Percentiles rank a stretch among this genome's conserved stretches.
These are phyloP conservation scores for Phaeophleospora eucalypticola DNA, from an alignment of 2,329 filamentous ascomycete genomes.

Conservation along the genomic window DNA sequence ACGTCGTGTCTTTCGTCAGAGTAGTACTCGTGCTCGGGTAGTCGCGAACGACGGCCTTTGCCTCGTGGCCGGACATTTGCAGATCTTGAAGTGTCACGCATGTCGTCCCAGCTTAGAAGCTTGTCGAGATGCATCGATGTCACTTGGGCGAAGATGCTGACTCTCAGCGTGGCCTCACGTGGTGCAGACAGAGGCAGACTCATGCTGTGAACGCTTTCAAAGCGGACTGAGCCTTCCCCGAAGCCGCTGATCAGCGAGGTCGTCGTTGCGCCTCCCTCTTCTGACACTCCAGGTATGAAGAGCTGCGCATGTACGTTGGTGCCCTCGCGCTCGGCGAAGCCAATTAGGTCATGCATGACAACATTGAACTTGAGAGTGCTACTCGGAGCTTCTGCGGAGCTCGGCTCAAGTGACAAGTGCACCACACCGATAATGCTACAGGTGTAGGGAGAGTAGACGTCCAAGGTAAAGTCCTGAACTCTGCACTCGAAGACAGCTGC, in stretches of 20 bases:
- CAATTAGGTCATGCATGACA: slow-evolving; percentile 92
- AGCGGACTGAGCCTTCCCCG: slow-evolving; percentile 85
- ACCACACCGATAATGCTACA: slow-evolving; percentile 86
- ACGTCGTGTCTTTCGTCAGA: slow-evolving; percentile 92
- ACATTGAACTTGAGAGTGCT: slow-evolving; percentile 97
- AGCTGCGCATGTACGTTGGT: slow-evolving; percentile 94
- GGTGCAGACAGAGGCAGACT: slow-evolving; percentile 78
- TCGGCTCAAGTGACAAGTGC: slow-evolving; percentile 86
- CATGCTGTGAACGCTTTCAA: slow-evolving; percentile 98
- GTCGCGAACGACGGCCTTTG: slow-evolving; percentile 57
- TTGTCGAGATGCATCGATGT: slow-evolving; percentile 95
- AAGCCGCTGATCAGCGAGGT: slow-evolving; percentile 93
- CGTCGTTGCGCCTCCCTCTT: slow-evolving; percentile 84
- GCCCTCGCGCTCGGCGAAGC: slow-evolving; percentile 92
- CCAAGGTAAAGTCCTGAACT: slow-evolving; percentile 88
- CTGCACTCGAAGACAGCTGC: slow-evolving; percentile 90
- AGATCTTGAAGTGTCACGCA: slow-evolving; percentile 68
- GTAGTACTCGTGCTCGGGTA: slow-evolving; percentile 89
- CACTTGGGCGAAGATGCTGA: slow-evolving; percentile 87
- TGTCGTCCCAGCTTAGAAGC: slow-evolving; percentile 96
- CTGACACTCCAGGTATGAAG: slow-evolving; percentile 87
- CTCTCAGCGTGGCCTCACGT: slow-evolving; percentile 69
- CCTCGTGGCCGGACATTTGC: slow-evolving; percentile 47
- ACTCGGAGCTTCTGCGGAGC: slow-evolving; percentile 83
- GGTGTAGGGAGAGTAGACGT: slow-evolving; percentile 89